A percentile compares a stretch with the other conserved stretches of the same genome.
Conservation (phyloP, 768 basidiomycete genomes). For the Coprinopsis cinerea region DNA sequence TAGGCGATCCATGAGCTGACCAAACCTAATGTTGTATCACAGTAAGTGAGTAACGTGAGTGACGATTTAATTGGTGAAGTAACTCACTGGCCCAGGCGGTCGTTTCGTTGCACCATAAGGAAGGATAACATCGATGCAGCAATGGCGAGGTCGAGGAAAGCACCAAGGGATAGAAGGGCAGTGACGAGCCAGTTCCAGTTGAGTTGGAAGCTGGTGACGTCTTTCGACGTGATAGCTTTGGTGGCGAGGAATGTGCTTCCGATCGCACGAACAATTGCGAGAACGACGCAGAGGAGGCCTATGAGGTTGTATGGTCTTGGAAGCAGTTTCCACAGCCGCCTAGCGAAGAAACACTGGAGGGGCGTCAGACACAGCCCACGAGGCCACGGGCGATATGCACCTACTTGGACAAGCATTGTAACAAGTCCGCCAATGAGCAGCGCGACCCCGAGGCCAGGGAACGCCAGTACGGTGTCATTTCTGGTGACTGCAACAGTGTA, state of each 20-base stretch:
- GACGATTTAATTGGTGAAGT: neutral
- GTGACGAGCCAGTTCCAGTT: slow-evolving; percentile 28
- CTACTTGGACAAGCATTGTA: slow-evolving; percentile 13
- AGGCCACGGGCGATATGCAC: neutral
- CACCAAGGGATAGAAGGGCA: slow-evolving; percentile 22
- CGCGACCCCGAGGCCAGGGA: slow-evolving; percentile 6
- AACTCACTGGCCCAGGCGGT: slow-evolving; percentile 17
- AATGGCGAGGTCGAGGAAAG: slow-evolving; percentile 25
- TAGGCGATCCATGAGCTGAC: slow-evolving; percentile 22
- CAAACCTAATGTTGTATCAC: slow-evolving; percentile 14
- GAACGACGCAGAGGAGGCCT: slow-evolving; percentile 20
- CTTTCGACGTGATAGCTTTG: slow-evolving; percentile 17
- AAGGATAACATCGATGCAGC: slow-evolving; percentile 27
- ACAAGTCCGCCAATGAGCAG: slow-evolving; percentile 11
- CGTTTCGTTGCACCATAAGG: slow-evolving; percentile 16
- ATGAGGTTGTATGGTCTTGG: slow-evolving; percentile 22
- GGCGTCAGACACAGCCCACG: neutral
- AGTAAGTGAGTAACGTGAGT: neutral
- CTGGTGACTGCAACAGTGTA: slow-evolving; percentile 7
- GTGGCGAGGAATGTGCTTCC: slow-evolving; percentile 24
- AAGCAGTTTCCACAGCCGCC: slow-evolving; percentile 24
- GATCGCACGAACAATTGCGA: slow-evolving; percentile 21
- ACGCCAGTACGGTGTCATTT: neutral
- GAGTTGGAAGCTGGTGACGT: slow-evolving; percentile 17
- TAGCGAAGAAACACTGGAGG: slow-evolving; percentile 26